Conservation (phyloP, 768 basidiomycete species). For the Lentinula aciculospora region DNA sequence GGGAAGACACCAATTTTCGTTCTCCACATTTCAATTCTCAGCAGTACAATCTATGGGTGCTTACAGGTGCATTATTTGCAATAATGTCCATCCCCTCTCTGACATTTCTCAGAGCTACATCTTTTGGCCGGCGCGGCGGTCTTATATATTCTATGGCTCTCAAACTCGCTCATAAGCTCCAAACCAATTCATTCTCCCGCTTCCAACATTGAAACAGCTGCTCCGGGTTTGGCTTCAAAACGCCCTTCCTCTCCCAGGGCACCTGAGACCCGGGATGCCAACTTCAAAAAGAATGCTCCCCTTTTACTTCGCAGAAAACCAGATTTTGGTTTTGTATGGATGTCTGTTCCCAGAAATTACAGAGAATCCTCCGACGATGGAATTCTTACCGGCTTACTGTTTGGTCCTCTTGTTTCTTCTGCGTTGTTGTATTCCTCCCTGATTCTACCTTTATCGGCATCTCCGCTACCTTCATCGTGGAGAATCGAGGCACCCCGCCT, state of each 20-base stretch:
- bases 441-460: slow-evolving; percentile 21
- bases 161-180: slow-evolving; percentile 30
- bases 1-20: slow-evolving; percentile 18
- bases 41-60: slow-evolving; percentile 36
- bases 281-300: slow-evolving; percentile 22
- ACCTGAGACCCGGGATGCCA: slow-evolving; percentile 41
- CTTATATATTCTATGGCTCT: slow-evolving; percentile 58
- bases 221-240: background rate
- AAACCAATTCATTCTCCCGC: background rate
- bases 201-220: background rate
- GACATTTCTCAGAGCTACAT: slow-evolving; percentile 44
- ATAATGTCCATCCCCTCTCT: slow-evolving; percentile 2
- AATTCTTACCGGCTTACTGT: slow-evolving; percentile 73
- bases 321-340: slow-evolving; percentile 75
- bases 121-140: slow-evolving; percentile 47
- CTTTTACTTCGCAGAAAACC: slow-evolving; percentile 27
- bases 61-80: slow-evolving; percentile 35
- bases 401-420: slow-evolving; percentile 75
- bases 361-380: slow-evolving; percentile 86
- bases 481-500: slow-evolving; percentile 67
- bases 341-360: slow-evolving; percentile 88
- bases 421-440: slow-evolving; percentile 57
- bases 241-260: slow-evolving; percentile 36
- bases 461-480: slow-evolving; percentile 58
- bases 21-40: slow-evolving; percentile 16